Conservation (phyloP, 2,329 filamentous ascomycete species). For the Penicillium italicum region DNA sequence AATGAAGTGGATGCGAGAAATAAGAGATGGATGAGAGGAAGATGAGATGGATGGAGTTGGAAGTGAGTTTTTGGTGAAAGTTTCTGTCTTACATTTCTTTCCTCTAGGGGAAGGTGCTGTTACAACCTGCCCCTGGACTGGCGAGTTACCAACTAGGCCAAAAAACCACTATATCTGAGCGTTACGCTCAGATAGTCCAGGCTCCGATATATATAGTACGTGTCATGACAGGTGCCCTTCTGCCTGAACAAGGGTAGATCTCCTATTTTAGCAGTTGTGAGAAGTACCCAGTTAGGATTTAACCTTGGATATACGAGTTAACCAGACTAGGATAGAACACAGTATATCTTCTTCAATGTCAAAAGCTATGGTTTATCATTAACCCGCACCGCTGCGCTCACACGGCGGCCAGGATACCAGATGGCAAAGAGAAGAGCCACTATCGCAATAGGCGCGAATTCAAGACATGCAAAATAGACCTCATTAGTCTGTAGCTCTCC, state of each 20-base stretch:
- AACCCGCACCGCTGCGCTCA: neutral
- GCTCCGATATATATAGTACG: no score
- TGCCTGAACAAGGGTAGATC: neutral
- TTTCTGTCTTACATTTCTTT: neutral
- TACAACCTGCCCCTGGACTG: no score
- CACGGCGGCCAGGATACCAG: conserved; percentile 15
- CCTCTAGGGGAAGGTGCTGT: neutral
- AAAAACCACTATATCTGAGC: no score
- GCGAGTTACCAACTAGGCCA: no score
- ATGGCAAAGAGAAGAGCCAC: conserved; percentile 13
- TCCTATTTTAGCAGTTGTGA: neutral
- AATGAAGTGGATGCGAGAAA: neutral
- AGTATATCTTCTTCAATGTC: neutral
- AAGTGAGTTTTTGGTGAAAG: neutral
- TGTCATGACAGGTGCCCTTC: no score
- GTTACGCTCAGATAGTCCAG: no score
- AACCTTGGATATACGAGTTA: no score
- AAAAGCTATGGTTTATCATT: neutral
- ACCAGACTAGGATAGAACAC: neutral
- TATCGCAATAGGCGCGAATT: conserved; percentile 17
- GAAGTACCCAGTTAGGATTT: neutral
- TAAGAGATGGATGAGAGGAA: neutral
- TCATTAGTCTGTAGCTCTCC: conserved; percentile 13
- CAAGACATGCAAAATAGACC: conserved; percentile 17
- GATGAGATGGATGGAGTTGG: neutral